These are phyloP conservation scores for Rubia peregrina DNA, from an alignment of 305 asterid species.

Conservation along the genomic window DNA sequence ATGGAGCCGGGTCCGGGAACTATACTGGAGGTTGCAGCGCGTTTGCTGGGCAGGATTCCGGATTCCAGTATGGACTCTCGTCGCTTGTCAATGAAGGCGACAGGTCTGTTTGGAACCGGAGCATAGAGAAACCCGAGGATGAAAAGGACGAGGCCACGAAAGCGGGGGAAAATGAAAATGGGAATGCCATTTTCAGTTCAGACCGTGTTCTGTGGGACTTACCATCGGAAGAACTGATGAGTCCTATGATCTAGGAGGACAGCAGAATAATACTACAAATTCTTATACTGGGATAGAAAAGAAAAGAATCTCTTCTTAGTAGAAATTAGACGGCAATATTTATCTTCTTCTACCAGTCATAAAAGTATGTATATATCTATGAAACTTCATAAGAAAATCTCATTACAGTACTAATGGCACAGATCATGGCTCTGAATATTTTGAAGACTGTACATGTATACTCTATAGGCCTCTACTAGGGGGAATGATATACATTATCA, in stretches of 20 bases:
- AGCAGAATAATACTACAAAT: not conserved
- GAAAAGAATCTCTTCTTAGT: not conserved
- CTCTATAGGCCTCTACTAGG: constrained; percentile 5
- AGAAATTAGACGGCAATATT: not conserved
- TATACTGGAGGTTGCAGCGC: constrained; percentile 29
- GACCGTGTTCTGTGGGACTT: constrained; percentile 83
- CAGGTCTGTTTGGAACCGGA: constrained; percentile 66
- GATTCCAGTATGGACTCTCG: constrained; percentile 47
- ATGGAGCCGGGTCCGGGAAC: constrained; percentile 31
- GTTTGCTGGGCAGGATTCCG: constrained; percentile 39
- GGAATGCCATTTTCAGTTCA: constrained; percentile 46
- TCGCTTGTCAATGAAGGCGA: constrained; percentile 48
- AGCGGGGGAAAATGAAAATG: constrained; percentile 38
- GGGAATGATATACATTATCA: constrained; percentile 30
- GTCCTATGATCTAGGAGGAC: constrained; percentile 33
- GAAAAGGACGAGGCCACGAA: constrained; percentile 36
- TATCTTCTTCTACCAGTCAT: not conserved
- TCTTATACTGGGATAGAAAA: not conserved
- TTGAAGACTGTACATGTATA: constrained; percentile 13
- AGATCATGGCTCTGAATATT: not conserved
- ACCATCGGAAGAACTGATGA: constrained; percentile 68
- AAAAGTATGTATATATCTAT: constrained; percentile 11
- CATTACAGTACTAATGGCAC: not conserved
- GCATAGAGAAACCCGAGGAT: constrained; percentile 43
- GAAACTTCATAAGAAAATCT: constrained; percentile 9